Percentiles rank a stretch among this genome's conserved stretches.
Evolutionary conservation across 2,329 filamentous ascomycete genomes (phyloP).

Genomic region (Colletotrichum navitas): DNA sequence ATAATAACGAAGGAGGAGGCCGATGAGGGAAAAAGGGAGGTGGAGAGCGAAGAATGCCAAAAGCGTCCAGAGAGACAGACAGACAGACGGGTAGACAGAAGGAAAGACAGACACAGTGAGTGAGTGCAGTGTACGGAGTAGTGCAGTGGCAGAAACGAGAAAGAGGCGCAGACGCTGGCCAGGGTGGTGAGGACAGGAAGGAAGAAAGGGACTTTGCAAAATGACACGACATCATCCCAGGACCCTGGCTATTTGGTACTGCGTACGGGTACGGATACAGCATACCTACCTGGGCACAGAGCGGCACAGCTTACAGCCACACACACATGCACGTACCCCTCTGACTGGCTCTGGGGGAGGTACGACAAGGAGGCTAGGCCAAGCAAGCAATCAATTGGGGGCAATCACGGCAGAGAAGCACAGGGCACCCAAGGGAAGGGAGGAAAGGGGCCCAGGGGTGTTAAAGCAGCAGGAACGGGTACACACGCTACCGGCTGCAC

Average conservation of each 20-base stretch:
- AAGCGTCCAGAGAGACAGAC: neutral
- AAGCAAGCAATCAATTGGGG: conserved; percentile 32
- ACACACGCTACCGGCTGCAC: conserved; percentile 29
- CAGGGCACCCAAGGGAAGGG: conserved; percentile 17
- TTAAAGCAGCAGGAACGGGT: conserved; percentile 16
- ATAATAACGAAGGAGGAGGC: conserved; percentile 20
- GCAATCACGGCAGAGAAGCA: conserved; percentile 24
- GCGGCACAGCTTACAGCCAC: neutral
- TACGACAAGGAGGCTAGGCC: neutral
- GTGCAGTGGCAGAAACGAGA: neutral
- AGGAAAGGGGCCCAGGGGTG: conserved; percentile 1
- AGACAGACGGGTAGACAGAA: too few relatives aligned
- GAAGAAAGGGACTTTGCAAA: conserved; percentile 23
- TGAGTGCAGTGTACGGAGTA: neutral
- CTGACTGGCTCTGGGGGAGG: neutral
- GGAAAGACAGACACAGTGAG: neutral
- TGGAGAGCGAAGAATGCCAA: conserved; percentile 8
- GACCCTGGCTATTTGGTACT: neutral
- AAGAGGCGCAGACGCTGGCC: conserved; percentile 13
- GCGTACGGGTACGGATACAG: neutral
- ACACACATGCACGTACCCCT: neutral
- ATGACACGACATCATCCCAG: conserved; percentile 35
- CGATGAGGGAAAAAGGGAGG: conserved; percentile 2
- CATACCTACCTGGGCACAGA: too few relatives aligned
- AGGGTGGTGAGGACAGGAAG: neutral